Percentiles rank a stretch among this genome's conserved stretches.
Evolutionary conservation across 2,329 filamentous ascomycete species (phyloP).

Genomic region (Clathrospora elynae): DNA sequence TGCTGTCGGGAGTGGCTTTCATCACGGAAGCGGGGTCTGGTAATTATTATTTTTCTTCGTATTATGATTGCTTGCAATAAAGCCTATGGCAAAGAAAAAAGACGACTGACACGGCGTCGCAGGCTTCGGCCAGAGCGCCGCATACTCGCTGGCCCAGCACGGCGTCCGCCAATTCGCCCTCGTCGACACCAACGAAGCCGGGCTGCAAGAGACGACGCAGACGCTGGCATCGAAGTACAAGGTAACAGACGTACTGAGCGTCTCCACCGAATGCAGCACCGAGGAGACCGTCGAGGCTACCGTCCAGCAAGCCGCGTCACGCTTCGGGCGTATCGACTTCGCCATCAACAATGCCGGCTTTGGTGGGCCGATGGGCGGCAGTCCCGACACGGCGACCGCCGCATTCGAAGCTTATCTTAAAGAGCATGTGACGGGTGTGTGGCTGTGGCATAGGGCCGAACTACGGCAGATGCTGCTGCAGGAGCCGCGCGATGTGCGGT

Average conservation of each 20-base stretch:
- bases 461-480: conserved; percentile 56
- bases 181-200: conserved; percentile 14
- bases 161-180: conserved; percentile 14
- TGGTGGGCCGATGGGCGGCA: conserved; percentile 46
- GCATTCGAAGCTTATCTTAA: conserved; percentile 57
- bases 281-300: conserved; percentile 45
- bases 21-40: conserved; percentile 16
- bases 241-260: conserved; percentile 9
- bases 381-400: conserved; percentile 52
- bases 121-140: conserved; percentile 16
- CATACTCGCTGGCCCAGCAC: conserved; percentile 12
- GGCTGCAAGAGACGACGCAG: conserved; percentile 14
- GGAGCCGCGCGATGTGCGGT: conserved; percentile 31
- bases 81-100: conserved; percentile 1
- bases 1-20: conserved; percentile 13
- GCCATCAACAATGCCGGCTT: conserved; percentile 61
- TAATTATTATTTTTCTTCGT: conserved; percentile 3
- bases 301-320: conserved; percentile 26
- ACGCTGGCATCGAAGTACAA: conserved; percentile 9
- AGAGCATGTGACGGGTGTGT: conserved; percentile 60
- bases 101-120: conserved; percentile 3
- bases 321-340: conserved; percentile 58
- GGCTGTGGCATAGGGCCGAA: conserved; percentile 60
- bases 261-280: conserved; percentile 8
- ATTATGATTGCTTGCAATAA: neutral